phyloP scores from a whole-genome alignment of 2,329 filamentous ascomycete species.

The Rutstroemia sp. region DNA sequence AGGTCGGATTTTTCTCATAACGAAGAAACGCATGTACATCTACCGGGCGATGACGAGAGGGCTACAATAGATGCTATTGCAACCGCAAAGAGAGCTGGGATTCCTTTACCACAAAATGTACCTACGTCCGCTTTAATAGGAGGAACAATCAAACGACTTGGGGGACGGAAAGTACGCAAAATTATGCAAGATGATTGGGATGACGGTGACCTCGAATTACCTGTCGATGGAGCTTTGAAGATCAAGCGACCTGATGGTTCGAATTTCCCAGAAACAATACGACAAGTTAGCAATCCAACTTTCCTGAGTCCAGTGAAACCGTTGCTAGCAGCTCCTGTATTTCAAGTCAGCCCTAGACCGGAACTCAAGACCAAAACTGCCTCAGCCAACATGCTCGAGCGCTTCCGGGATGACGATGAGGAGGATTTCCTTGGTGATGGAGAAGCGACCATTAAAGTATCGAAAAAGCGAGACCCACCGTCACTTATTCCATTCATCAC shows the following conservation, averaged over 20 bases:
- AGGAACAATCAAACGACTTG: constrained; percentile 86
- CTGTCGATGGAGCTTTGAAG: constrained; percentile 50
- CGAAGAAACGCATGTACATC: constrained; percentile 80
- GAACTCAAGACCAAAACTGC: constrained; percentile 21
- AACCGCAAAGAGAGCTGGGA: constrained; percentile 80
- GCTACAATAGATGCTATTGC: constrained; percentile 81
- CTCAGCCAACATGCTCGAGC: constrained; percentile 47
- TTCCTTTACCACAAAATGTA: constrained; percentile 81
- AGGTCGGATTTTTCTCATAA: constrained; percentile 9
- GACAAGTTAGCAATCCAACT: constrained; percentile 47
- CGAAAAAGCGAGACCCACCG: constrained; percentile 48
- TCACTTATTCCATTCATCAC: constrained; percentile 48
- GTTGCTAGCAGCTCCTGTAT: constrained; percentile 29
- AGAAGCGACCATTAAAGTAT: constrained; percentile 59
- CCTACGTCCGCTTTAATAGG: constrained; percentile 84
- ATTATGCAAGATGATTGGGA: constrained; percentile 75
- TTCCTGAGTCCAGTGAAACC: constrained; percentile 48
- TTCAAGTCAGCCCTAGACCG: constrained; percentile 21
- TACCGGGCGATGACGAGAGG: constrained; percentile 77
- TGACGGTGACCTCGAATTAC: constrained; percentile 68
- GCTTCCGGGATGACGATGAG: constrained; percentile 55
- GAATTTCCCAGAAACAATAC: constrained; percentile 60
- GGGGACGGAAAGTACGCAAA: constrained; percentile 64
- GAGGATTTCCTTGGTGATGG: constrained; percentile 59
- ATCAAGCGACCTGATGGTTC: constrained; percentile 56